Evolutionary conservation across 179 eudicot species (phyloP).

Genomic region (Beta corolliflora): DNA sequence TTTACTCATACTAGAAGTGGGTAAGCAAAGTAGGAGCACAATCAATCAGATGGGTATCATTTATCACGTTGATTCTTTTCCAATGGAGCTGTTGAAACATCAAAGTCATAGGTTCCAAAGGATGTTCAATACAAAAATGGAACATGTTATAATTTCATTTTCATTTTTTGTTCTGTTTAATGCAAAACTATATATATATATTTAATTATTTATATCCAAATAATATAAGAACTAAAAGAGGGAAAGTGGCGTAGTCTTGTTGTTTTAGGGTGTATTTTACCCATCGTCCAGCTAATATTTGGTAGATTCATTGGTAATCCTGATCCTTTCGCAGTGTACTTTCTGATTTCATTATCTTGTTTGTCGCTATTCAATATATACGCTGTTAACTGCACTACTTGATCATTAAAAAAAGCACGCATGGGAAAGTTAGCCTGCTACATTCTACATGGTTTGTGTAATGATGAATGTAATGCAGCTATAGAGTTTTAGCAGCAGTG

Average conservation of each 20-base stretch:
- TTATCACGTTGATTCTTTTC: not conserved
- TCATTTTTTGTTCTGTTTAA: not conserved
- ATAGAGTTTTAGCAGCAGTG: not conserved
- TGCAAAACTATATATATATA: not conserved
- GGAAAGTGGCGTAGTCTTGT: not conserved
- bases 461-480: not conserved
- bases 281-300: too few species aligned
- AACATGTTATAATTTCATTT: not conserved
- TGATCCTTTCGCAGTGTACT: too few species aligned
- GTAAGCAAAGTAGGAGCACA: too few species aligned
- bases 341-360: too few species aligned
- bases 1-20: too few species aligned
- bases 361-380: too few species aligned
- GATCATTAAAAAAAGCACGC: slow-evolving; percentile 6
- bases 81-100: not conserved
- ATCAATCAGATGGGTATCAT: too few species aligned
- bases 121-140: not conserved
- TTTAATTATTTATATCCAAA: not conserved
- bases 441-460: not conserved
- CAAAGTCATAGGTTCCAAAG: not conserved
- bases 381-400: not conserved
- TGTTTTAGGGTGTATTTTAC: too few species aligned
- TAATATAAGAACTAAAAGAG: not conserved
- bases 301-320: too few species aligned
- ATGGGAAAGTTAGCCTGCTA: too few species aligned